Percentiles rank a stretch among this genome's conserved stretches.
Conservation (phyloP, 2,329 filamentous ascomycete species). For the Alternaria sp. region DNA sequence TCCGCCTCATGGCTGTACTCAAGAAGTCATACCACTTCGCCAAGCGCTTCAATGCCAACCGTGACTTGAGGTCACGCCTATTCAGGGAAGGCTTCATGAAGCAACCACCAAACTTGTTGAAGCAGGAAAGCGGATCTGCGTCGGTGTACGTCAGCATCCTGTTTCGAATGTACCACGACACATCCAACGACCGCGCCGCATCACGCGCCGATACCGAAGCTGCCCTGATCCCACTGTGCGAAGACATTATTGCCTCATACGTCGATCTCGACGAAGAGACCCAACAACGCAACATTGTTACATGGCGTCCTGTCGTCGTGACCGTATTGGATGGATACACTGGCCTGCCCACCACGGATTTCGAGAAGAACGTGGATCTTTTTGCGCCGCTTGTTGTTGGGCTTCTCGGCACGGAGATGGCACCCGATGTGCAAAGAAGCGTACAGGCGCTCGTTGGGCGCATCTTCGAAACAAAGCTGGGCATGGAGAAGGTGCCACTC, state of each 20-base stretch:
- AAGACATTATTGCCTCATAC: slow-evolving; percentile 89
- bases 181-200: slow-evolving; percentile 78
- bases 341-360: slow-evolving; percentile 80
- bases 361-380: slow-evolving; percentile 76
- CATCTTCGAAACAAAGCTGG: slow-evolving; percentile 70
- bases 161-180: slow-evolving; percentile 96
- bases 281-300: slow-evolving; percentile 94
- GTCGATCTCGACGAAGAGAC: slow-evolving; percentile 90
- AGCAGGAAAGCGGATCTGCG: slow-evolving; percentile 92
- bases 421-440: slow-evolving; percentile 76
- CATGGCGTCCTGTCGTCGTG: slow-evolving; percentile 96
- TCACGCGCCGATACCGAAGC: slow-evolving; percentile 84
- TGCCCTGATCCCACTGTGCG: slow-evolving; percentile 91
- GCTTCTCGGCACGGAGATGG: slow-evolving; percentile 81
- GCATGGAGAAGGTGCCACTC: slow-evolving; percentile 26
- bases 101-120: slow-evolving; percentile 94
- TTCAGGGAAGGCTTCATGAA: slow-evolving; percentile 99
- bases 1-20: slow-evolving; percentile 89
- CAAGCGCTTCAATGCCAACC: slow-evolving; percentile 96
- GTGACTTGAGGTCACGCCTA: slow-evolving; percentile 89
- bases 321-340: slow-evolving; percentile 94
- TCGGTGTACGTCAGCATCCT: slow-evolving; percentile 95
- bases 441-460: slow-evolving; percentile 79
- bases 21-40: slow-evolving; percentile 98
- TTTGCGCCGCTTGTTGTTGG: slow-evolving; percentile 91